phyloP scores from a whole-genome alignment of 164 flowering plant species.

The Annona squamosa region DNA sequence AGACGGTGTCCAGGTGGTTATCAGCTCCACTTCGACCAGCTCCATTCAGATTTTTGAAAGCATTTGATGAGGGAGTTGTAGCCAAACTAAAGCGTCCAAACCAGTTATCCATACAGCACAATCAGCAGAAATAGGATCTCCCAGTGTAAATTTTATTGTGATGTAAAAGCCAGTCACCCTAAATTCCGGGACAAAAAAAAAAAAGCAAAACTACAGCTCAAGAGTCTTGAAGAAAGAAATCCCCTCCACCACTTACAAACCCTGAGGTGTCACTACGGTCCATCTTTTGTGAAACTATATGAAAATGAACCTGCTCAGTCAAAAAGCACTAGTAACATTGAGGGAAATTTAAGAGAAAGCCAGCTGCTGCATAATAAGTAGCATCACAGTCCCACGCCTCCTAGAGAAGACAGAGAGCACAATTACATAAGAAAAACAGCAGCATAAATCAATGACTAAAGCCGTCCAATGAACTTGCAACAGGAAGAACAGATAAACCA shows the following conservation, averaged over 20 bases:
- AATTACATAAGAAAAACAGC: not conserved
- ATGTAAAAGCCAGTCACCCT: slow-evolving; percentile 39
- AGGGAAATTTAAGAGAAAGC: slow-evolving; percentile 1
- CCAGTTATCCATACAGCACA: slow-evolving; percentile 38
- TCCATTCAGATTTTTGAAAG: slow-evolving; percentile 42
- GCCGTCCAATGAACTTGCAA: not conserved
- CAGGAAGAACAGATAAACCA: not conserved
- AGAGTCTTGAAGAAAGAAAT: slow-evolving; percentile 24
- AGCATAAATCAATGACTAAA: not conserved
- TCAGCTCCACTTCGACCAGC: slow-evolving; percentile 26
- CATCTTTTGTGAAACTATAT: slow-evolving; percentile 36
- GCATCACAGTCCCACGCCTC: slow-evolving; percentile 16
- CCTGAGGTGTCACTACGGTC: slow-evolving; percentile 93
- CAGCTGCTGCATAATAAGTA: slow-evolving; percentile 4
- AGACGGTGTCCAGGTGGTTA: slow-evolving; percentile 38
- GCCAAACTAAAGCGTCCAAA: slow-evolving; percentile 40
- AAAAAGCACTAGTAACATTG: slow-evolving; percentile 2
- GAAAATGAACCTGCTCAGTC: slow-evolving; percentile 18
- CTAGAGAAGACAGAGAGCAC: slow-evolving; percentile 19
- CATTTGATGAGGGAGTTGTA: slow-evolving; percentile 34
- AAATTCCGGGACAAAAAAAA: slow-evolving; percentile 39
- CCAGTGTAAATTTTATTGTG: slow-evolving; percentile 21
- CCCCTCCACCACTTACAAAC: slow-evolving; percentile 89
- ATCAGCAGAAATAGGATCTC: slow-evolving; percentile 3
- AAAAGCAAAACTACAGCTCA: slow-evolving; percentile 34